Conservation (phyloP, 306 rosid genomes). For the Ormosia emarginata region DNA sequence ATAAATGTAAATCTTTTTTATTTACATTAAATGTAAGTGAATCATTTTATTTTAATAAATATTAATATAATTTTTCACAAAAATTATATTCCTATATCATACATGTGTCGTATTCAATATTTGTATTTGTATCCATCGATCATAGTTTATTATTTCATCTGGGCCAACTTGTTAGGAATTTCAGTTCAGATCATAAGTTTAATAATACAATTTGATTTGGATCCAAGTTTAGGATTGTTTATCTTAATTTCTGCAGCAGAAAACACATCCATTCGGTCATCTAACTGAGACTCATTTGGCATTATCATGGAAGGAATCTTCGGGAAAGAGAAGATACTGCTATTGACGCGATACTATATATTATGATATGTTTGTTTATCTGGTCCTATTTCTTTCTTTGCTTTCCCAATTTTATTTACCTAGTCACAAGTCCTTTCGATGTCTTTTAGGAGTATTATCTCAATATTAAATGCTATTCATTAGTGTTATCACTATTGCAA, state of each 20-base stretch:
- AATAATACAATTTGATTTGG: constrained; percentile 20
- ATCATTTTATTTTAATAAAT: no score
- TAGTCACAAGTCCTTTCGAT: constrained; percentile 20
- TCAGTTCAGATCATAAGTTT: background rate
- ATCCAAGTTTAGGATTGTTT: constrained; percentile 35
- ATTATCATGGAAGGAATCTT: constrained; percentile 48
- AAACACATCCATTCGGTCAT: constrained; percentile 15
- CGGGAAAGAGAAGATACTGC: constrained; percentile 25
- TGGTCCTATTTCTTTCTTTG: background rate
- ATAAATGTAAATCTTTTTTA: no score
- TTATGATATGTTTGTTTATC: background rate
- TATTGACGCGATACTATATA: background rate
- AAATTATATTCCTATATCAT: no score
- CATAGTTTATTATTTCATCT: background rate
- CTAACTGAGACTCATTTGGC: constrained; percentile 39
- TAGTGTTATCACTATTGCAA: background rate
- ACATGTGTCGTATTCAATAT: no score
- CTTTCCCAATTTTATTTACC: background rate
- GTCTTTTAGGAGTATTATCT: constrained; percentile 6
- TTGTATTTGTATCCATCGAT: no score
- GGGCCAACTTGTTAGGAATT: constrained; percentile 31
- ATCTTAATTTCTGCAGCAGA: constrained; percentile 15
- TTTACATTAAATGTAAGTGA: no score
- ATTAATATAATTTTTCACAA: no score
- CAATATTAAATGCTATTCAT: background rate